Evolutionary conservation across 768 basidiomycete species (phyloP), one percentile per base, ranked within the genome.

Genomic region (Psilocybe cubensis): DNA sequence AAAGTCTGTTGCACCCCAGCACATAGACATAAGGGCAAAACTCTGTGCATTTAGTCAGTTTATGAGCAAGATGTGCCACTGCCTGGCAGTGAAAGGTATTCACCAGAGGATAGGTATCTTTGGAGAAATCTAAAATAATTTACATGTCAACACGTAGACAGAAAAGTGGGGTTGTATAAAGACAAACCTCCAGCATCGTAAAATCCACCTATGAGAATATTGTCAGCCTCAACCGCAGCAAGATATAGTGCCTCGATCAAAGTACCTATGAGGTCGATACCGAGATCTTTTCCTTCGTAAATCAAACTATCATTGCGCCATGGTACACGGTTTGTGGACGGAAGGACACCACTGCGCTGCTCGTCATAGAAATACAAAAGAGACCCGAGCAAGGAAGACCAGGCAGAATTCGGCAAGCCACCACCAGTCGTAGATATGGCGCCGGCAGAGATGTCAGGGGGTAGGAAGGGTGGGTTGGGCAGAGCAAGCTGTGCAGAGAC

Each of bases 301-400:
- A 88, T 63, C 17, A 85, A 83, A 65, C 91, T 93, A 54, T 88
- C 82, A 65, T 97, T 97, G 51, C 95, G 79, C 96, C 96, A 98
- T 23, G 82, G 67, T 2, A 96, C 92, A 38, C 95, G 82, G 58
- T 91, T 92, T 3, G 77, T 77, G 11, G 73, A 64, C 0, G 88
- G 82, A 14, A 96, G 79, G 41, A 78, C 78, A 14, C 95, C 95
- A 52, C 90, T 91, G 18, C 95, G 80, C 66, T 97, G 95, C 1
- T 88, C 94, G 60, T 97, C 95, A 67, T 95, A 97, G 71, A 96
- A 96, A 67, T 86, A 96, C 24, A 96, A 69, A 24, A 89, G 71
- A 69, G 89, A 86, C 3, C 94, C 95, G 0, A 96, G 81, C 2
- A 96, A 71, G 47, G 79, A 88, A 4, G 87, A 81, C 93, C 94